Conservation (phyloP, 2,329 filamentous ascomycete genomes). For the Penicillium paneum region DNA sequence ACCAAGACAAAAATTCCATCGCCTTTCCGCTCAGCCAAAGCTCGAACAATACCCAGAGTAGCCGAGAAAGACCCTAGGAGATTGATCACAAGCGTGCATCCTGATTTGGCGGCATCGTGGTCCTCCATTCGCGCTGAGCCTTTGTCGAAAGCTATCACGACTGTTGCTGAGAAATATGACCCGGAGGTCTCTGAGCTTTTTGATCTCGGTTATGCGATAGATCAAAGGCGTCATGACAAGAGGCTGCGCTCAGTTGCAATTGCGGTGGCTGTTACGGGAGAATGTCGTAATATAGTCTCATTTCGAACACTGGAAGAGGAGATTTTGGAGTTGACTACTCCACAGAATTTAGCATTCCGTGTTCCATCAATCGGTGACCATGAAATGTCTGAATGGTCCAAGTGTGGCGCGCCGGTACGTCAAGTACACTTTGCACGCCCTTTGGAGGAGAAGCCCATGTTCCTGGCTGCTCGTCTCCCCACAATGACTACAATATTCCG, state of each 20-base stretch:
- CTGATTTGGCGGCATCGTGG: constrained; percentile 37
- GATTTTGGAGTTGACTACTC: constrained; percentile 18
- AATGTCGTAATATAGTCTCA: constrained; percentile 48
- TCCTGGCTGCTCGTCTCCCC: constrained; percentile 52
- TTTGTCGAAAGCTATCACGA: constrained; percentile 33
- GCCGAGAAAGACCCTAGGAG: constrained; percentile 20
- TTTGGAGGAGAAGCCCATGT: constrained; percentile 40
- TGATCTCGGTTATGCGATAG: constrained; percentile 49
- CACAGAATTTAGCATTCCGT: constrained; percentile 27
- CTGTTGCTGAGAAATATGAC: constrained; percentile 32
- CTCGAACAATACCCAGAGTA: constrained; percentile 2
- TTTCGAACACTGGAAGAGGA: constrained; percentile 40
- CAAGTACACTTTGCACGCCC: constrained; percentile 53
- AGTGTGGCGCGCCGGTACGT: constrained; percentile 50
- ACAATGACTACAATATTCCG: constrained; percentile 50
- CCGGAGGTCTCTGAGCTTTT: constrained; percentile 43
- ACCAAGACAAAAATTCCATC: constrained; percentile 28
- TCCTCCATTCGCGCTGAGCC: constrained; percentile 29
- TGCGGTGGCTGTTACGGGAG: constrained; percentile 41
- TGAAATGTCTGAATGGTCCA: constrained; percentile 49
- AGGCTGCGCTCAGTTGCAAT: constrained; percentile 34
- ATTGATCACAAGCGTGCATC: constrained; percentile 29
- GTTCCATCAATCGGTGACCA: constrained; percentile 42
- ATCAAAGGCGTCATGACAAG: constrained; percentile 30
- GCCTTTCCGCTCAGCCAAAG: constrained; percentile 14